Percentiles rank a stretch among this genome's conserved stretches.
Conservation (phyloP, 148 eudicot genomes). For the Vaccinium myrtillus region DNA sequence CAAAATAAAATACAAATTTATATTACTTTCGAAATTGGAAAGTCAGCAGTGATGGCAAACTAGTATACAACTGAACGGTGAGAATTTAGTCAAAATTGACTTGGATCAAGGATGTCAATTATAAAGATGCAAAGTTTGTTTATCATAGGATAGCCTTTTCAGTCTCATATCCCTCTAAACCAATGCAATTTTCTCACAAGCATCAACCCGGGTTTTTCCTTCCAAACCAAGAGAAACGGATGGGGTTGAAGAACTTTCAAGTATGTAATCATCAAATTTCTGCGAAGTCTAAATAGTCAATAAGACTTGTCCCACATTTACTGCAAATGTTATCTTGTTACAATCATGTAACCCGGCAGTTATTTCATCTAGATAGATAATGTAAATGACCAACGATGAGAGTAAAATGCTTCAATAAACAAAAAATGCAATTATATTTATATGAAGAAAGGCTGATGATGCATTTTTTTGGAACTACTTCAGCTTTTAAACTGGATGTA, state of each 20-base stretch:
- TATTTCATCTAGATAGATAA: too few relatives aligned
- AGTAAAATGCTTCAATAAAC: neutral
- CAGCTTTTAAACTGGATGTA: neutral
- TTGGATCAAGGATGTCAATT: neutral
- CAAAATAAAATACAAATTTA: constrained; percentile 3
- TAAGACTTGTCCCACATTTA: neutral
- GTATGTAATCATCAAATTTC: neutral
- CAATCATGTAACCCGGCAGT: neutral
- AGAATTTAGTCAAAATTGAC: neutral
- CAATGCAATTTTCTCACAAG: neutral
- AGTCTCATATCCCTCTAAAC: neutral
- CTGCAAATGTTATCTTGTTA: neutral
- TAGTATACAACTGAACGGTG: neutral
- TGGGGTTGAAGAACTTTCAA: neutral
- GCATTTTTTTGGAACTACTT: neutral
- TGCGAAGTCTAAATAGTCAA: neutral
- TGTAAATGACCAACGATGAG: too few relatives aligned
- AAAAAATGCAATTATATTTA: neutral
- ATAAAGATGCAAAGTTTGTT: neutral
- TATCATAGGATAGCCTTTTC: neutral
- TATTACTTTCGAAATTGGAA: constrained; percentile 10
- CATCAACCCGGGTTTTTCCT: neutral
- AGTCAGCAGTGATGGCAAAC: neutral
- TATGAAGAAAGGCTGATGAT: neutral
- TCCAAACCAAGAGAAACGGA: constrained; percentile 1